Percentiles rank a stretch among this genome's conserved stretches.
phyloP scores from a whole-genome alignment of 2,329 filamentous ascomycete species.

The Neopestalotiopsis clavispora region DNA sequence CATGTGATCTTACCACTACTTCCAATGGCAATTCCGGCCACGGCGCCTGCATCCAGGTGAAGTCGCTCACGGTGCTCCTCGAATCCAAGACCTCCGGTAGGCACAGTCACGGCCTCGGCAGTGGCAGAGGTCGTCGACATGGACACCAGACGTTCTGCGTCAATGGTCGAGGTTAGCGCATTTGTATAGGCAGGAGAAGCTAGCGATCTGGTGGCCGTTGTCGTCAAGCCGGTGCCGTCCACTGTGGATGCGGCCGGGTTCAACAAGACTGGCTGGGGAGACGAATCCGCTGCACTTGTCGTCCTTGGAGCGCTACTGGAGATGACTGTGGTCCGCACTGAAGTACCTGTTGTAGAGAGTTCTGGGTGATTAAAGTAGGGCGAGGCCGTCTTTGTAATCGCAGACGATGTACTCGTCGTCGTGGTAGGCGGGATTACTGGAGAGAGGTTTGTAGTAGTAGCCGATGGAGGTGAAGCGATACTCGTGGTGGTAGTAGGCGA shows the following conservation, averaged over 20 bases:
- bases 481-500: background rate
- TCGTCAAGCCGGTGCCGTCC: background rate
- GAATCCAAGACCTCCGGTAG: background rate
- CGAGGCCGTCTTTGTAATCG: background rate
- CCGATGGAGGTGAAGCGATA: background rate
- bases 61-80: background rate
- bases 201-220: background rate
- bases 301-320: background rate
- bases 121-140: background rate
- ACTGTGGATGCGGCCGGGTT: background rate
- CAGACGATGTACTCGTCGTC: background rate
- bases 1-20: slow-evolving; percentile 1
- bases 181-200: background rate
- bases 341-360: background rate
- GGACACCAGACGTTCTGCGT: background rate
- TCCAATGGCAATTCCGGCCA: slow-evolving; percentile 13
- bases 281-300: background rate
- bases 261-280: background rate
- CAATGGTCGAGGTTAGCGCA: background rate
- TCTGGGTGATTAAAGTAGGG: slow-evolving; percentile 1
- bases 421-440: background rate
- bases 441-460: background rate
- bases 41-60: slow-evolving; percentile 5
- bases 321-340: background rate
- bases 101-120: background rate